Evolutionary conservation across 139 green algal species (phyloP).

Genomic region (Astrephomene gubernaculifera): DNA sequence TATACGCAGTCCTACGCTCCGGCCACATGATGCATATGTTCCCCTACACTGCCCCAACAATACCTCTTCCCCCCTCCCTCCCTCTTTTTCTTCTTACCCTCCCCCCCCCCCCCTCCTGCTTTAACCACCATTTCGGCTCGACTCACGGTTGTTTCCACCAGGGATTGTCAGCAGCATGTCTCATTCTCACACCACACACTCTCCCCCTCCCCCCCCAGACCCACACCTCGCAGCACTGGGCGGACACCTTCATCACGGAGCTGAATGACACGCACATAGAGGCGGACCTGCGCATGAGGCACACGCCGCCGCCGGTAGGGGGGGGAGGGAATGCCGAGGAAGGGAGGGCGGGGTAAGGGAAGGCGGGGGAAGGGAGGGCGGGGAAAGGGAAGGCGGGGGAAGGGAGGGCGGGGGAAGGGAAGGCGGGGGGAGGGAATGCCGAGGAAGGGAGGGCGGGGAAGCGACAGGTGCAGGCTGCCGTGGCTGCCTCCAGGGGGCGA

Average conservation of each 20-base stretch:
- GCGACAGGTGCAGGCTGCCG: no score
- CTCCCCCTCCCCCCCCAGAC: conserved; percentile 43
- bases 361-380: neutral
- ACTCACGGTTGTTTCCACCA: no score
- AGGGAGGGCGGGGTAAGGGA: neutral
- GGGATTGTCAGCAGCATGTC: no score
- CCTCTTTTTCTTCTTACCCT: neutral
- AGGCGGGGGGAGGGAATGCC: no score
- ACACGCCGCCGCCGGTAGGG: conserved; percentile 68
- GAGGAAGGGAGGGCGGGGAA: no score
- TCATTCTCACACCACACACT: no score
- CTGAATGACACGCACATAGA: conserved; percentile 99
- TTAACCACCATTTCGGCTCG: no score
- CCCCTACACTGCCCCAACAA: neutral
- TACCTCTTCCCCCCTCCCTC: neutral
- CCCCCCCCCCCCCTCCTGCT: neutral
- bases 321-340: no score
- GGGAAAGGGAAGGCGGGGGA: neutral
- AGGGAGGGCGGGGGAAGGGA: neutral
- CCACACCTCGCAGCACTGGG: conserved; percentile 92
- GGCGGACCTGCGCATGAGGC: conserved; percentile 89
- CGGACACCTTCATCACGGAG: conserved; percentile 98
- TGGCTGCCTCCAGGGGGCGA: no score
- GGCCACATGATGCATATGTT: no score
- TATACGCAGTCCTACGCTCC: no score